Base-by-base conservation (phyloP, 2,329 filamentous ascomycete genomes). In the Aspergillus vadensis region DNA sequence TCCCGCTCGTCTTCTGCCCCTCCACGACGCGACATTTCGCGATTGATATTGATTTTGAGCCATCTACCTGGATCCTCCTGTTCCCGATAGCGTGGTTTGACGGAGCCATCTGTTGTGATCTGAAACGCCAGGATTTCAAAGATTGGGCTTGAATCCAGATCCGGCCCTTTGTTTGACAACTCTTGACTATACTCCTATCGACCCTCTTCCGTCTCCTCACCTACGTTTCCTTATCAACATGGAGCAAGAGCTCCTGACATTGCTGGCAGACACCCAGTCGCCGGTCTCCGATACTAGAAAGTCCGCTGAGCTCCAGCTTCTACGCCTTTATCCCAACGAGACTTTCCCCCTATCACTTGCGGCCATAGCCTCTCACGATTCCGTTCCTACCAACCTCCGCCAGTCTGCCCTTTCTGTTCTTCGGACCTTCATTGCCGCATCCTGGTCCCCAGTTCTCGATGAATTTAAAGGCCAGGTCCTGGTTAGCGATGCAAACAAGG, bases 161-260 rank as follows among this genome's bases (percentile, higher is more conserved):
- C 23, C 12, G 32, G 44, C 44, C n/a, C 25, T 21, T 21, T 30
- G 10, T 39, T 6, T 8, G 27, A 38, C 10, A 10, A 32, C 19
- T 17, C 38, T 47, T 30, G 47, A 57, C 44, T 51, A 38, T 21
- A 49, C 14, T 38, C 30, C 39, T 49, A 47, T 53, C 43, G 25
- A 44, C 17, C 17, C 12, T 54, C 52, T 49, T 53, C 50, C 38
- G 49, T 27, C 47, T 21, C 8, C 43, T 58, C 48, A 53, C 49
- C 44, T 43, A 49, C 51, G 57, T 50, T 52, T 39, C 48, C 56
- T 48, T 25, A 30, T 60, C 63, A 73, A 72, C 70, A 97, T 97
- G 92, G 93, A 97, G 85, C 89, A 96, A 80, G 89, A 96, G 82
- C 87, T 99, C 77, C 88, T 95, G 70, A 88, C 89, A 77, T 85